Evolutionary conservation across 78 protist genomes (phyloP), one percentile per base, ranked within the genome.

Genomic region (Abeoforma whisleri): DNA sequence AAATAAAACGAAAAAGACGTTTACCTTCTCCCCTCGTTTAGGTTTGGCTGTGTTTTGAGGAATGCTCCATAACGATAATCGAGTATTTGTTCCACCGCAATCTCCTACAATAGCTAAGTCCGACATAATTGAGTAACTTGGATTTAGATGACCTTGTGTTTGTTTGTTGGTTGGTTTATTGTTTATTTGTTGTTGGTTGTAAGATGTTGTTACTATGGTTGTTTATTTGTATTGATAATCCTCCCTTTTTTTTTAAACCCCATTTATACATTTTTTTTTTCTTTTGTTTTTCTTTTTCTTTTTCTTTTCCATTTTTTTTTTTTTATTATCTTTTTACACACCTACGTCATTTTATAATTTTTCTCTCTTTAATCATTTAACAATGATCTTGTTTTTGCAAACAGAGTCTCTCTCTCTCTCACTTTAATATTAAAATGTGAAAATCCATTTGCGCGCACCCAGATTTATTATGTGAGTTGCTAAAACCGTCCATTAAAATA

Each of bases 11-110:
- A n/a, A n/a, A n/a, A n/a, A n/a, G n/a, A n/a, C n/a, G n/a, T n/a
- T n/a, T n/a, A n/a, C n/a, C n/a, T 68, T 48, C 25, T 81, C 85
- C 2, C 68, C 2, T 30, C 74, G 79, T 31, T 81, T 81, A 1
- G 39, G 83, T 32, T 79, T 79, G 31, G 39, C n/a, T 35, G 25
- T 25, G 48, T 33, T 19, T 12, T 22, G 19, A 22, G 83, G 83
- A 0, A 79, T 79, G 22, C 48, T 68, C 83, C 83, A 81, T 68
- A 81, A 39, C 23, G 85, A 68, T 12, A 81, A 39, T 31, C 85
- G 85, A 39, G 74, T 81, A 0, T 81, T 81, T 0, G 85, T 81
- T 16, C 85, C 85, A 23, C 85, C 85, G n/a, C 76, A 48, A 39
- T 81, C 85, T 22, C 85, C 85, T 25, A 40, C 76, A 19, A 81